phyloP scores from a whole-genome alignment of 2,329 filamentous ascomycete species.

The Macrophomina tecta region DNA sequence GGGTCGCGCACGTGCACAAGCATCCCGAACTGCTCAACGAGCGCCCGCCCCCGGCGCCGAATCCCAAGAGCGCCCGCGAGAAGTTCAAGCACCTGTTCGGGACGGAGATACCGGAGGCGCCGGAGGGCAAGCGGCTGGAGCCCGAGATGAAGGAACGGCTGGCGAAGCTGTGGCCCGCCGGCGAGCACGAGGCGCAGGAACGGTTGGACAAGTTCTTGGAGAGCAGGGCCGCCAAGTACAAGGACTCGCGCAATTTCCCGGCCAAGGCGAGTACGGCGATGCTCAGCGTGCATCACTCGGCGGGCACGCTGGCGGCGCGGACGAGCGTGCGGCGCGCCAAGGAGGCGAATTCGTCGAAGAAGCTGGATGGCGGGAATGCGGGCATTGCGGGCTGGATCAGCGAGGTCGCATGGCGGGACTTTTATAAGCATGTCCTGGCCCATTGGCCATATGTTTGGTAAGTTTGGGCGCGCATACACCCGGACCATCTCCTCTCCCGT shows the following conservation, averaged over 20 bases:
- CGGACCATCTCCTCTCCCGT: too few relatives aligned
- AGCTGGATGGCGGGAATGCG: conserved; percentile 68
- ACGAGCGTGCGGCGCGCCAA: conserved; percentile 70
- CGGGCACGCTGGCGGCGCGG: conserved; percentile 70
- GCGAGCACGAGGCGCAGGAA: conserved; percentile 72
- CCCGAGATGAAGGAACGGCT: conserved; percentile 65
- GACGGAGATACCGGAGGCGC: conserved; percentile 64
- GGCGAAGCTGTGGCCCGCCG: conserved; percentile 71
- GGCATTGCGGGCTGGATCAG: conserved; percentile 78
- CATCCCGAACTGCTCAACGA: conserved; percentile 71
- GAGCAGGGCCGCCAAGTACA: conserved; percentile 67
- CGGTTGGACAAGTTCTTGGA: conserved; percentile 72
- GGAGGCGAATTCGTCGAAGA: conserved; percentile 65
- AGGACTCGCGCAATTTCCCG: conserved; percentile 70
- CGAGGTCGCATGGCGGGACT: conserved; percentile 86
- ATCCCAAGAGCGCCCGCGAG: conserved; percentile 56
- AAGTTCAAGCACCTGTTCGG: conserved; percentile 65
- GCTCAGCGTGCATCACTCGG: conserved; percentile 74
- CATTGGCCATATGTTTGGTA: conserved; percentile 84
- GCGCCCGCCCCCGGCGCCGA: conserved; percentile 63
- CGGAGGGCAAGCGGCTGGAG: conserved; percentile 66
- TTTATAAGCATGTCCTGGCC: conserved; percentile 84
- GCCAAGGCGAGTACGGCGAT: conserved; percentile 67
- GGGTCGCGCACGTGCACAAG: conserved; percentile 74
- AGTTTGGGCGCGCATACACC: conserved; percentile 33